Base-by-base conservation (phyloP, 306 rosid species). In the Cicer chorassanicum region DNA sequence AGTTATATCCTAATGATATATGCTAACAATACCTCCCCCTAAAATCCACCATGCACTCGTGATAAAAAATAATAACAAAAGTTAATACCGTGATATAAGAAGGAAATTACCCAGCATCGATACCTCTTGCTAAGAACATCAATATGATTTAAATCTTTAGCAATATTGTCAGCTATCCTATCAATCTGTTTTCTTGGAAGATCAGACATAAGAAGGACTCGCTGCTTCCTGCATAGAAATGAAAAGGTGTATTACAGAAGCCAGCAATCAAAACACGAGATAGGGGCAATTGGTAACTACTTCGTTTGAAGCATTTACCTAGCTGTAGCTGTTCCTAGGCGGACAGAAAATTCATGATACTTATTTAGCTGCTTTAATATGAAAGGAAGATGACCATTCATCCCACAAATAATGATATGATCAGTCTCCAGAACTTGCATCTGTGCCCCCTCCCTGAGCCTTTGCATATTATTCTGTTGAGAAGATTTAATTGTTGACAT, bases 121-220 rank as follows among this genome's bases (percentile, higher is more conserved):
- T 85, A 89, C 99, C 99, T 94, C 90, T 90, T 94, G 57, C 93
- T 45, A 78, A 94, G 93, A 80, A 94, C 78, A 79, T 94, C 99
- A 41, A 94, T 87, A 82, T 94, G 97, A 81, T 66, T 42, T 72
- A 92, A 88, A 86, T 90, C 99, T 80, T 88, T 94, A 14, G 91
- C 85, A 29, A 89, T 62, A 73, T 49, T 81, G n/a, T 92, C 96
- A 64, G 93, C 96, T 54, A 94, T 12, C 80, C 85, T 86, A 84
- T 94, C 98, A 48, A 92, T 94, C 83, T 94, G 96, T 82, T 92
- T 89, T 81, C 99, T 92, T 39, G 99, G 99, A 84, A 87, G 84
- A 88, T 94, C 98, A 4, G 98, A 90, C 99, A 94, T 86, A 76
- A 94, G 97, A 81, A 94, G 96, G 80, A 94, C 85, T 78, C 96